These are phyloP conservation scores for Cinchona pubescens DNA, from an alignment of 257 asterid species.

Conservation along the genomic window DNA sequence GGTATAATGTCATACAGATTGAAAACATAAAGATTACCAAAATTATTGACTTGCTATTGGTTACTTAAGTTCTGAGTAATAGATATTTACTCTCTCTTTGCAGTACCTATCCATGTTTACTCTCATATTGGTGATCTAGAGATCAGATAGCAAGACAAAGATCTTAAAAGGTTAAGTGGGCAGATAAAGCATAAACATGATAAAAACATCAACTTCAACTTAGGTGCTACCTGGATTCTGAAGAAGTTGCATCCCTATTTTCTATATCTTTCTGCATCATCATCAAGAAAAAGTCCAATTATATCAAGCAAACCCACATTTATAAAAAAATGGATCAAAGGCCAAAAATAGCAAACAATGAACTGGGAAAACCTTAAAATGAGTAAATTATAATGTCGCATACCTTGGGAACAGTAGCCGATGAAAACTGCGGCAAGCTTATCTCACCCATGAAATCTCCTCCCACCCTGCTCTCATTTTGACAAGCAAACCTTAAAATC, in stretches of 20 bases:
- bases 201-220: neutral
- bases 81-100: neutral
- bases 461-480: conserved; percentile 40
- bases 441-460: conserved; percentile 52
- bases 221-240: conserved; percentile 40
- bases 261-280: conserved; percentile 32
- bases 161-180: neutral
- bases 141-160: neutral
- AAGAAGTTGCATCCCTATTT: conserved; percentile 16
- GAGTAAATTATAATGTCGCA: neutral
- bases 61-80: neutral
- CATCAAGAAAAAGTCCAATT: neutral
- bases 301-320: neutral
- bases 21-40: neutral
- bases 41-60: neutral
- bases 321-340: neutral
- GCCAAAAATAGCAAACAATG: neutral
- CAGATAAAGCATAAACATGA: neutral
- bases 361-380: neutral
- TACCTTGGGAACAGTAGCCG: conserved; percentile 90
- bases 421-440: conserved; percentile 71
- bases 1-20: neutral
- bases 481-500: conserved; percentile 56
- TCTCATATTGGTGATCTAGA: neutral
- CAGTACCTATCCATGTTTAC: neutral